These are phyloP conservation scores for Trifolium pratense DNA, from an alignment of 306 rosid species.

Conservation along the genomic window DNA sequence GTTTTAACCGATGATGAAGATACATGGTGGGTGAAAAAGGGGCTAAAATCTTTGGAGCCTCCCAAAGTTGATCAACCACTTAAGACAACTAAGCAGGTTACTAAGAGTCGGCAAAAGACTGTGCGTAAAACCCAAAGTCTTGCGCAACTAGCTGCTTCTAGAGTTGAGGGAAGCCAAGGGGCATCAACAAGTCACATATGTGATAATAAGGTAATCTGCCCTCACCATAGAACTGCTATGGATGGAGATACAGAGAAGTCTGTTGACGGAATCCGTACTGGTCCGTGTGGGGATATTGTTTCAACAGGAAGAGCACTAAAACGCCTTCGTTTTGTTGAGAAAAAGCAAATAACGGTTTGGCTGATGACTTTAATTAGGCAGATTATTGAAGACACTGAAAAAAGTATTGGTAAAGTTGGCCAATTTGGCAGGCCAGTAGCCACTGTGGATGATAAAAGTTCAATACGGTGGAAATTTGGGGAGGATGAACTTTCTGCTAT, in stretches of 20 bases:
- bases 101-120: constrained; percentile 74
- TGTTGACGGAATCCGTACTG: constrained; percentile 53
- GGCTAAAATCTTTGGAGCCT: constrained; percentile 63
- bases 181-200: constrained; percentile 96
- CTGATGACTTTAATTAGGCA: constrained; percentile 63
- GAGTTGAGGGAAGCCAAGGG: constrained; percentile 98
- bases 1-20: constrained; percentile 77
- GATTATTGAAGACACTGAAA: constrained; percentile 80
- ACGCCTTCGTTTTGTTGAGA: constrained; percentile 71
- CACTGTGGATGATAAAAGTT: constrained; percentile 62
- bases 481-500: constrained; percentile 85
- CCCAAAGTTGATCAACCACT: constrained; percentile 74
- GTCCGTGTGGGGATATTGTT: constrained; percentile 60
- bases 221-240: constrained; percentile 78
- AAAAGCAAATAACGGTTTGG: constrained; percentile 72
- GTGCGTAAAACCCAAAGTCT: constrained; percentile 88
- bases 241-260: constrained; percentile 68
- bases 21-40: constrained; percentile 91
- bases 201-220: constrained; percentile 80
- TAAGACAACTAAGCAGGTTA: constrained; percentile 68
- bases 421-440: constrained; percentile 73
- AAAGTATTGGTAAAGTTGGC: constrained; percentile 65
- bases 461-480: constrained; percentile 80
- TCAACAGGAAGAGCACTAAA: constrained; percentile 72
- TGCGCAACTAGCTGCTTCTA: constrained; percentile 79